Evolutionary conservation across 441 rosid species (phyloP), one percentile per base, ranked within the genome.

Genomic region (Corymbia citriodora): DNA sequence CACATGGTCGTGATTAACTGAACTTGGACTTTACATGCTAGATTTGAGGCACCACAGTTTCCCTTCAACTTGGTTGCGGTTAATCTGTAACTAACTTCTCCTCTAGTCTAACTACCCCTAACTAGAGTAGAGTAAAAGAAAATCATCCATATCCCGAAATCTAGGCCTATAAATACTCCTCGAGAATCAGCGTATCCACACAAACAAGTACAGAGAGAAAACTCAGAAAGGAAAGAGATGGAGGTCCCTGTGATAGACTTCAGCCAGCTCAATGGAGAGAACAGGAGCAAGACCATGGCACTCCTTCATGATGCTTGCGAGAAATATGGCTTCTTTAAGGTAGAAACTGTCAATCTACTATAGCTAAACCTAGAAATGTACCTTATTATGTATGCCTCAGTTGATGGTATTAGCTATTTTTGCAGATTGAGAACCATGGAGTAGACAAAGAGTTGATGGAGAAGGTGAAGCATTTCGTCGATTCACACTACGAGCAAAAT

Each of bases 401-500:
- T 79, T 45, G 25, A 45, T 45, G 85, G 29, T 45, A 23, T 79
- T 79, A 45, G n/a, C 52, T 79, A 23, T 79, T 52, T 27, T 79
- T 79, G 85, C 85, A 79, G 85, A 79, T 79, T 79, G 52, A 95
- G 91, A 97, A 96, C 92, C 99, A 98, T 93, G 99, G 96, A 81
- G 90, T 96, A 89, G 95, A 95, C 93, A 93, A 87, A 90, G 74
- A 92, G 89, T 90, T 96, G 93, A 96, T 95, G 97, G 97, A 95
- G 91, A 97, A 95, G 92, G 98, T 96, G 92, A 97, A 96, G 92
- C 92, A 92, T 87, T 81, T 94, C 92, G 95, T 96, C 88, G 95
- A 95, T 91, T 86, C 91, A 57, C 95, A 97, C 94, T 97, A 98
- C 61, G 98, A 97, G 52, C 93, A 94, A 86, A 93, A 95, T 89